Evolutionary conservation across 2,329 filamentous ascomycete species (phyloP).

Genomic region (Teratosphaeria nubilosa): DNA sequence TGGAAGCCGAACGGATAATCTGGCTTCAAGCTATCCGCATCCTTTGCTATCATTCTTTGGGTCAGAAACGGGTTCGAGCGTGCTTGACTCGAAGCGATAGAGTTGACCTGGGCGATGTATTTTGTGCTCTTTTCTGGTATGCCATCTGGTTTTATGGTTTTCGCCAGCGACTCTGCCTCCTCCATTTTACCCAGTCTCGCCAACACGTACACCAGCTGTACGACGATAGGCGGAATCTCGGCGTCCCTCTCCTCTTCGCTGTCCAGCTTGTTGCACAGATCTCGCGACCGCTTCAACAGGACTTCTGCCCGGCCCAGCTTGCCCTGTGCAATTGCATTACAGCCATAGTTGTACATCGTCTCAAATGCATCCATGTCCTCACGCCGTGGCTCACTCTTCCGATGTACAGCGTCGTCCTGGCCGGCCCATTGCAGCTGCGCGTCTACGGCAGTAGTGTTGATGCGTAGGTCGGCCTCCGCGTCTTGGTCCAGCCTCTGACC

Average conservation of each 20-base stretch:
- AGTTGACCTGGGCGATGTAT: slow-evolving; percentile 59
- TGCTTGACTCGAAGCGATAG: slow-evolving; percentile 37
- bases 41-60: slow-evolving; percentile 50
- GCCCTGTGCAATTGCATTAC: slow-evolving; percentile 58
- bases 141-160: slow-evolving; percentile 51
- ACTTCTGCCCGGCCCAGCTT: slow-evolving; percentile 55
- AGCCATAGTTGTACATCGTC: slow-evolving; percentile 71
- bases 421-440: slow-evolving; percentile 65
- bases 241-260: slow-evolving; percentile 62
- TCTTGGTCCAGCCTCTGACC: slow-evolving; percentile 38
- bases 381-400: slow-evolving; percentile 43
- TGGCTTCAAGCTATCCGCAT: slow-evolving; percentile 42
- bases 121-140: slow-evolving; percentile 58
- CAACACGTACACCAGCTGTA: slow-evolving; percentile 67
- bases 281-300: slow-evolving; percentile 59
- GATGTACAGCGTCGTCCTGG: slow-evolving; percentile 40
- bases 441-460: slow-evolving; percentile 63
- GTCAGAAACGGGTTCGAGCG: slow-evolving; percentile 56
- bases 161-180: slow-evolving; percentile 55
- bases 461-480: slow-evolving; percentile 64
- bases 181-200: slow-evolving; percentile 54
- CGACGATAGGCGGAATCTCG: slow-evolving; percentile 64
- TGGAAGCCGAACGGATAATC: slow-evolving; percentile 68
- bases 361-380: slow-evolving; percentile 68
- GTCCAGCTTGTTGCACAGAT: slow-evolving; percentile 62